A percentile compares a stretch with the other conserved stretches of the same genome.
phyloP scores from a whole-genome alignment of 2,329 filamentous ascomycete genomes.

The Lasiodiplodia hormozganensis region DNA sequence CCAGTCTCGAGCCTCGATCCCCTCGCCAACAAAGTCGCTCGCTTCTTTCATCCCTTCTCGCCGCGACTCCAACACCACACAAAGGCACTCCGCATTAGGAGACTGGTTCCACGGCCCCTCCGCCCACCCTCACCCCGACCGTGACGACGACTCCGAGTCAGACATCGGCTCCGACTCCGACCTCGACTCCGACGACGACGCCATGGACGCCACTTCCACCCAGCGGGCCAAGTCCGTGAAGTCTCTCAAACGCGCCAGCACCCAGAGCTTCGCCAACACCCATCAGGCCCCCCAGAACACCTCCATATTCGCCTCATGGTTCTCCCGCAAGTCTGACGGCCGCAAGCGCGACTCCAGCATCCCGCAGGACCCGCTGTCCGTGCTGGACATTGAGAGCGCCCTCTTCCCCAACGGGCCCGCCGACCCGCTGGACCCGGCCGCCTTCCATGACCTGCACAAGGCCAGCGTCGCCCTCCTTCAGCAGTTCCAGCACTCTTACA shows the following conservation, averaged over 20 bases:
- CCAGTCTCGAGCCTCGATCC: constrained; percentile 46
- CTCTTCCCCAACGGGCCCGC: constrained; percentile 61
- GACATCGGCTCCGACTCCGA: constrained; percentile 41
- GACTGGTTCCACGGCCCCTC: constrained; percentile 62
- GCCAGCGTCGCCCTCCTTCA: constrained; percentile 63
- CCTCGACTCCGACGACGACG: constrained; percentile 32
- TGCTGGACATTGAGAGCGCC: constrained; percentile 60
- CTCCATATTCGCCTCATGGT: constrained; percentile 36
- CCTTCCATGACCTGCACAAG: constrained; percentile 63
- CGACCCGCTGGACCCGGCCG: constrained; percentile 58
- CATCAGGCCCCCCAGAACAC: constrained; percentile 35
- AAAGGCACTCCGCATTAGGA: constrained; percentile 41
- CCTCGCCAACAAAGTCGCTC: constrained; percentile 46
- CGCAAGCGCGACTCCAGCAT: constrained; percentile 35
- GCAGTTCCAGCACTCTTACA: constrained; percentile 64
- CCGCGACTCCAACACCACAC: constrained; percentile 12
- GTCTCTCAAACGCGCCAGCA: constrained; percentile 14
- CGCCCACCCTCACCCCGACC: constrained; percentile 46
- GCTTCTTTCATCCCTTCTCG: constrained; percentile 49
- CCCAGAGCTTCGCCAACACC: background rate
- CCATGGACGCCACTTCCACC: constrained; percentile 27
- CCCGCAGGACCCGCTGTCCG: constrained; percentile 60
- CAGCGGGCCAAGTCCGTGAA: constrained; percentile 3
- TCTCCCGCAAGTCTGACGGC: constrained; percentile 33
- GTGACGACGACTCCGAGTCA: constrained; percentile 33